Base-by-base conservation (phyloP, 2,329 filamentous ascomycete genomes). In the Alternaria triticina region DNA sequence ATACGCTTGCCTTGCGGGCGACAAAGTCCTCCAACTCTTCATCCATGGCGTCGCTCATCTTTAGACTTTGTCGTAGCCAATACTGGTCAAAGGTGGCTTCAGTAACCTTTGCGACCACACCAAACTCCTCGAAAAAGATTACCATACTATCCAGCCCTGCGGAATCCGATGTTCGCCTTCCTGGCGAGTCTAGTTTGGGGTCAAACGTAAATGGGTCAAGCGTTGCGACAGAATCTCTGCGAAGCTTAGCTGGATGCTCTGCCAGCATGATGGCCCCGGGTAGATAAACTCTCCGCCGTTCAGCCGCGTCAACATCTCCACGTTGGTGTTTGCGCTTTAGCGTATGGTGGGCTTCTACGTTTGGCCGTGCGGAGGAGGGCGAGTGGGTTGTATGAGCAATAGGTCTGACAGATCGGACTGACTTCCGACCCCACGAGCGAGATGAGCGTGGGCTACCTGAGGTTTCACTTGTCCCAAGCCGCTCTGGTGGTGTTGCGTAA, bases 261-360 rank as follows among this genome's bases (percentile, higher is more conserved):
- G 77, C 78, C n/a, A 83, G 70, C 57, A 74, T 74, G 54, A 84
- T 82, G 1, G 79, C 78, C 10, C 82, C 82, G 36, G 82, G 80
- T 23, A 82, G 62, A 69, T 84, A 83, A 13, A 79, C 59, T 49
- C 44, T 66, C 60, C 59, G 60, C 40, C 43, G 11, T 47, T 22
- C 60, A 44, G 50, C 56, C 51, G 36, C 51, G 59, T 60, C 57
- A 52, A 51, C 17, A 44, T 51, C 45, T 15, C 57, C 17, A 13
- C 25, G 23, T 28, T 55, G 28, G 47, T 54, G 44, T 30, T 54
- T 46, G 50, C 28, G 49, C 56, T 43, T 47, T 36, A 55, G 50
- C 45, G n/a, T 25, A 15, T n/a, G 36, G 11, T 40, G 36, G 36
- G 44, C 25, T 49, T 57, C 45, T 50, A 52, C 72, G 71, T 40